Percentiles rank a stretch among this genome's conserved stretches.
Conservation (phyloP, 352 stramenopile species). For the Phytophthora melonis region DNA sequence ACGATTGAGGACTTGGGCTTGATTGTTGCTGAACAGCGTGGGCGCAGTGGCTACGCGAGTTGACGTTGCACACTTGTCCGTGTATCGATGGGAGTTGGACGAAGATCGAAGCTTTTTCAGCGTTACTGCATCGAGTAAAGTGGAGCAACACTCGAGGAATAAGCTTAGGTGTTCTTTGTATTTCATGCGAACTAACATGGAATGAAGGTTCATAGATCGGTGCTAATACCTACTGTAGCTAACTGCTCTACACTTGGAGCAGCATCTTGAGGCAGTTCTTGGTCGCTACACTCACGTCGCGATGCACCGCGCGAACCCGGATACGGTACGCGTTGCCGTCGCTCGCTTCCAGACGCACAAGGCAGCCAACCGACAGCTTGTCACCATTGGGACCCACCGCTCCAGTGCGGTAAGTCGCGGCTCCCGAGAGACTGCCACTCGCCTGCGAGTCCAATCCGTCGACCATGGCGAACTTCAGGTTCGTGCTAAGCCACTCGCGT, state of each 20-base stretch:
- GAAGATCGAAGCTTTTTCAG: slow-evolving; percentile 3
- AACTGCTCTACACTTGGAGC: slow-evolving; percentile 39
- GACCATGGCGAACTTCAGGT: slow-evolving; percentile 92
- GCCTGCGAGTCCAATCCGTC: slow-evolving; percentile 68
- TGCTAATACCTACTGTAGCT: not conserved
- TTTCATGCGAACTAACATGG: slow-evolving; percentile 12
- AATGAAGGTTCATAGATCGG: slow-evolving; percentile 21
- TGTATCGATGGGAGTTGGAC: not conserved
- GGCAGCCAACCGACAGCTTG: slow-evolving; percentile 94
- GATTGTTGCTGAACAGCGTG: slow-evolving; percentile 18
- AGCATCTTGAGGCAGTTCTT: slow-evolving; percentile 78
- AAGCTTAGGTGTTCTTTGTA: slow-evolving; percentile 8
- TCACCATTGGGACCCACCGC: slow-evolving; percentile 90
- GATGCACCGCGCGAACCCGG: slow-evolving; percentile 93
- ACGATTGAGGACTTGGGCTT: slow-evolving; percentile 1
- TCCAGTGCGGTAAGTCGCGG: slow-evolving; percentile 93
- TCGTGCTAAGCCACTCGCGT: slow-evolving; percentile 85
- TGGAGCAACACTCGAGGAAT: not conserved
- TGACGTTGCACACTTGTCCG: slow-evolving; percentile 18
- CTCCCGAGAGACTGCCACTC: slow-evolving; percentile 91
- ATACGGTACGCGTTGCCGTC: slow-evolving; percentile 87
- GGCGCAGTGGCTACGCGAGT: not conserved
- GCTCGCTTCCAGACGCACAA: slow-evolving; percentile 93
- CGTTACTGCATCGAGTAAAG: slow-evolving; percentile 5
- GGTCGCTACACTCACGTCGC: slow-evolving; percentile 74